Evolutionary conservation across 1,284 basidiomycete genomes (phyloP), one percentile per base, ranked within the genome.

Genomic region (Veloporphyrellus conicus): DNA sequence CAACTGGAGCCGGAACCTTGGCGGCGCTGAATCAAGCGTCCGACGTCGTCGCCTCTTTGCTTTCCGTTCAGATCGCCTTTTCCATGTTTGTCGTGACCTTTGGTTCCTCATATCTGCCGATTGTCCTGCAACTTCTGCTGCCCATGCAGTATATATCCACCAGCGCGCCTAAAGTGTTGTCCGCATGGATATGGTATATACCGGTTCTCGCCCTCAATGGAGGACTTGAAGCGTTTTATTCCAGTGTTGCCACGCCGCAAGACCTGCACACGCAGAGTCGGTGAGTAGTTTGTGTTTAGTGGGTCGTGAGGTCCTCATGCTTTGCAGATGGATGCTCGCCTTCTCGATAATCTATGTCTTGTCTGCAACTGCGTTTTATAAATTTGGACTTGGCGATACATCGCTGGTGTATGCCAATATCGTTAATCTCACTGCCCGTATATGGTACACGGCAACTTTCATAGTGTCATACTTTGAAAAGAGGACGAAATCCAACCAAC

Each of bases 121-220:
- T 90, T 6, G 68, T 85, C 10, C 70, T 90, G 25, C 75, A 79
- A 2, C 63, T 92, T 42, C 68, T 94, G 27, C 78, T 96, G 6
- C 90, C 90, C 0, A 68, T 68, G 3, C 79, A 79, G 51, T 91
- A 89, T 65, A 75, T 82, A 36, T 60, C 72, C 39, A 86, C 85
- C 10, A 90, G 90, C 35, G 86, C 87, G 0, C 84, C 90, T 0
- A 55, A 69, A 6, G 84, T 94, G 27, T 77, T 96, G 4, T 68
- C 71, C 20, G 82, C 84, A 1, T 96, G 93, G 78, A 70, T 85
- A 20, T 84, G 80, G 71, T 94, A 93, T 59, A 84, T 96, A 53
- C 94, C 93, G 1, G 77, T 89, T 16, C 77, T 97, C 57, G 88
- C 88, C 4, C 70, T 90, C 55, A 97, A 97, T 63, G 93, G 93